Percentiles rank a stretch among this genome's conserved stretches.
Conservation (phyloP, 2,329 filamentous ascomycete genomes). For the Neonectria hederae region DNA sequence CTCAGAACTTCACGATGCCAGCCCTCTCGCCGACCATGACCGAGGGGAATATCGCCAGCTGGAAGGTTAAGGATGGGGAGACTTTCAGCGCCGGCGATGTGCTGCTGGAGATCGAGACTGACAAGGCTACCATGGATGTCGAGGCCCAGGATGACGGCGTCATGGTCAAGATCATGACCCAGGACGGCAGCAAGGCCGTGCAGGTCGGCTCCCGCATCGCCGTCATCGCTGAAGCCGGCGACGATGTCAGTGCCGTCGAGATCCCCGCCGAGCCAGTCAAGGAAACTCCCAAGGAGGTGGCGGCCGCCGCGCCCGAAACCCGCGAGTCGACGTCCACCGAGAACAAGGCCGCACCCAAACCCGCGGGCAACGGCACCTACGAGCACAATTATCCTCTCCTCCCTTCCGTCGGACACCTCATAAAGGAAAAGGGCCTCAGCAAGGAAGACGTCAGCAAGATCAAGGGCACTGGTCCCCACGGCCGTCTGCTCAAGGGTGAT, state of each 20-base stretch:
- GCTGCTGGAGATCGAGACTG: slow-evolving; percentile 90
- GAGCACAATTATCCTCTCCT: slow-evolving; percentile 78
- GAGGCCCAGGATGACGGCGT: slow-evolving; percentile 91
- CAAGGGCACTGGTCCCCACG: slow-evolving; percentile 85
- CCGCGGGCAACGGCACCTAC: slow-evolving; percentile 59
- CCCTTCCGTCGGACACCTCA: slow-evolving; percentile 84
- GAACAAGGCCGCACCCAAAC: slow-evolving; percentile 49
- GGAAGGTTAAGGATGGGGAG: slow-evolving; percentile 90
- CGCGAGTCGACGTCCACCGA: slow-evolving; percentile 48
- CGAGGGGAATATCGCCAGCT: slow-evolving; percentile 86
- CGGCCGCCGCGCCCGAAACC: slow-evolving; percentile 32
- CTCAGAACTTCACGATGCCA: slow-evolving; percentile 91
- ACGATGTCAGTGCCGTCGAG: slow-evolving; percentile 79
- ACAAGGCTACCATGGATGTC: slow-evolving; percentile 95
- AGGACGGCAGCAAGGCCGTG: slow-evolving; percentile 78
- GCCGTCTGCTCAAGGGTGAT: slow-evolving; percentile 93
- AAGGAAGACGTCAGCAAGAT: slow-evolving; percentile 82
- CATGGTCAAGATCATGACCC: slow-evolving; percentile 81
- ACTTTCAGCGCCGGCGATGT: slow-evolving; percentile 85
- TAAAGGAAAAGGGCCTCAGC: slow-evolving; percentile 81
- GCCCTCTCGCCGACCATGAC: slow-evolving; percentile 94
- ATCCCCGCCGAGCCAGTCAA: slow-evolving; percentile 83
- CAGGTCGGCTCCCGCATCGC: slow-evolving; percentile 84
- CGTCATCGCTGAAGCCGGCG: slow-evolving; percentile 82
- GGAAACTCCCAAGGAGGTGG: slow-evolving; percentile 56